Evolutionary conservation across 2,329 filamentous ascomycete genomes (phyloP).

Genomic region (Fusarium sp.): DNA sequence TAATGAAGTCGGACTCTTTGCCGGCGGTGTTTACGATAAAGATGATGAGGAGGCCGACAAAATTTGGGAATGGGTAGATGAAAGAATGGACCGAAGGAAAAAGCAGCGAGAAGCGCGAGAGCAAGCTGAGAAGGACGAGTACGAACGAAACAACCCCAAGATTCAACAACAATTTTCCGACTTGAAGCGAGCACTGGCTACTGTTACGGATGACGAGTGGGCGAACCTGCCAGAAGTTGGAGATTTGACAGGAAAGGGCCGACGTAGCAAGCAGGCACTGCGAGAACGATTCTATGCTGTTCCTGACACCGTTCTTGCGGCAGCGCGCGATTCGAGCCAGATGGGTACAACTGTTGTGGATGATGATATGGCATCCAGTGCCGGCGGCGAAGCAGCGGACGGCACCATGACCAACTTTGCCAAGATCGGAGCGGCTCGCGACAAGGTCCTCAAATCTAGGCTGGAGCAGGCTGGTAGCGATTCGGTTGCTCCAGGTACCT

Average conservation of each 20-base stretch:
- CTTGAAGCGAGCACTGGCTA: constrained; percentile 88
- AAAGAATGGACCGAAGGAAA: constrained; percentile 94
- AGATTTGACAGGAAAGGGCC: constrained; percentile 94
- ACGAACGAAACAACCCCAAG: constrained; percentile 97
- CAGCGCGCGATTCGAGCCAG: constrained; percentile 82
- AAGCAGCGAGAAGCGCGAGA: constrained; percentile 95
- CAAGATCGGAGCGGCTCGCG: constrained; percentile 93
- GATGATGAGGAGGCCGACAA: constrained; percentile 98
- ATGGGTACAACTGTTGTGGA: constrained; percentile 90
- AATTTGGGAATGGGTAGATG: constrained; percentile 95
- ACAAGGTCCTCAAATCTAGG: constrained; percentile 95
- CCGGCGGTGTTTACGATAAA: constrained; percentile 94
- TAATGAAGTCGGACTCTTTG: constrained; percentile 95
- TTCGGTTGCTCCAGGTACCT: constrained; percentile 77
- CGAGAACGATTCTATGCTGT: constrained; percentile 94
- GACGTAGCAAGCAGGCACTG: constrained; percentile 83
- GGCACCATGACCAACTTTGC: constrained; percentile 98
- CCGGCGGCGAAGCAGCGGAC: constrained; percentile 66
- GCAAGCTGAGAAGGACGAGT: constrained; percentile 89
- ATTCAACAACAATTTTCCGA: constrained; percentile 98
- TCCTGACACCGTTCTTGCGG: constrained; percentile 92
- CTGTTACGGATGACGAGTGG: constrained; percentile 96
- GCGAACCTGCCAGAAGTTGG: constrained; percentile 94
- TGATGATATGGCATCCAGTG: constrained; percentile 68
- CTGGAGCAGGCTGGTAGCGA: constrained; percentile 85